Base-by-base conservation (phyloP, 2,329 filamentous ascomycete species). In the Diaporthe humulicola region DNA sequence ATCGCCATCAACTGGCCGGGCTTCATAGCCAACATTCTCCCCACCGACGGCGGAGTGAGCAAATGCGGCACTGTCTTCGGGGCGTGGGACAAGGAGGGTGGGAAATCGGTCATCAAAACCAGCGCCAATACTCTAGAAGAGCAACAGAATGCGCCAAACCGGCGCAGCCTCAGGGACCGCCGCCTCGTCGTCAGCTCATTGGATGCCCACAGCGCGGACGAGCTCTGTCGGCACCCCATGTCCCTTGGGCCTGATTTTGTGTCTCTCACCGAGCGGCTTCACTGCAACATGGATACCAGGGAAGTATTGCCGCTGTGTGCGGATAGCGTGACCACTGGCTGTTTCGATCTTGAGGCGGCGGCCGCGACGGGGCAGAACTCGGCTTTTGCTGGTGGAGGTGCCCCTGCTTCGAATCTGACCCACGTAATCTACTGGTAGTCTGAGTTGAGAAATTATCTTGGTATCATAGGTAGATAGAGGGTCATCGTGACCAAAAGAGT, bases 281-380 rank as follows among this genome's bases (percentile, higher is more conserved):
- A 67, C 45, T 67, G 61, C 14, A 38, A 67, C 8, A 67, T 67
- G 61, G 28, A 67, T 7, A 67, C 61, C 45, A n/a, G 61, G 45
- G 45, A 67, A 8, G 42, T 67, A 2, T 22, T 67, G 19, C 61
- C 61, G 7, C 61, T 67, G 3, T 67, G 61, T 9, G 3, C 30
- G 14, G 45, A 52, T 9, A 45, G 45, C 30, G 3, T 42, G 30
- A 52, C 30, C 12, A 52, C 30, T 10, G 30, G 45, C 30, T 67
- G 61, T 17, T 67, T 67, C 1, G 30, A 67, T 38, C 61, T 67
- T 1, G 45, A 67, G 14, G 45, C 30, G 9, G 61, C 19, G 30
- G 50, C 45, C 4, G 14, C 45, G 25, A 8, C 30, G 22, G 7
- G 17, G 14, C 61, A 30, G 1, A 17, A 2, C 22, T 52, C 22